phyloP scores from a whole-genome alignment of 768 basidiomycete genomes.

The Leccinum disarticulatum region DNA sequence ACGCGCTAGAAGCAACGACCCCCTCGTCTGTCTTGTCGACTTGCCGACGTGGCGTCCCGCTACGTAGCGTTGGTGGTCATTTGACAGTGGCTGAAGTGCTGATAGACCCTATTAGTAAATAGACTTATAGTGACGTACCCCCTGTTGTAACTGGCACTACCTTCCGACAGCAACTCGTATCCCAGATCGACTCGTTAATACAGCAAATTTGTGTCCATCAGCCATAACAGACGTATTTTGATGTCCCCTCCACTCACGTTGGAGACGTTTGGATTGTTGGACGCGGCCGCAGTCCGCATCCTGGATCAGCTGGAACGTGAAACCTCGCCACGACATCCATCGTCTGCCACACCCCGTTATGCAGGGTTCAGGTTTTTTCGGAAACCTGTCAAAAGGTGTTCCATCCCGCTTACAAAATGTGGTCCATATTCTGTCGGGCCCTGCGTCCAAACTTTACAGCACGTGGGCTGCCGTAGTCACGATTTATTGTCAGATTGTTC shows the following conservation, averaged over 20 bases:
- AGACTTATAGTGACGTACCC: no score
- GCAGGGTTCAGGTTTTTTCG: not conserved
- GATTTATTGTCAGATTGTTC: not conserved
- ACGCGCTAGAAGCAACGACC: not conserved
- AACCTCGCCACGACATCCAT: conserved; percentile 12
- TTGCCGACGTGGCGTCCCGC: not conserved
- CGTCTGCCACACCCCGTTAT: not conserved
- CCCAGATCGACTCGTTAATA: not conserved
- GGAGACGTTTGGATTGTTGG: conserved; percentile 4
- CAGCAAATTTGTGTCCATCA: not conserved
- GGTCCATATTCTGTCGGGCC: not conserved
- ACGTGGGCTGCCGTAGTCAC: not conserved
- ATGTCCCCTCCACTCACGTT: not conserved
- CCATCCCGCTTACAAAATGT: not conserved
- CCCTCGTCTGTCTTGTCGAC: not conserved
- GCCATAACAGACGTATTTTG: conserved; percentile 5
- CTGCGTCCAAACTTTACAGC: conserved; percentile 1
- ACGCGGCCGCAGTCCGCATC: not conserved
- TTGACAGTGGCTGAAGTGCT: not conserved
- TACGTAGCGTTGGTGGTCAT: not conserved
- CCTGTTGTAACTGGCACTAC: not conserved
- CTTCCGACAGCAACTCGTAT: not conserved
- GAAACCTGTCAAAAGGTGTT: conserved; percentile 3
- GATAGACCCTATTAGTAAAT: not conserved
- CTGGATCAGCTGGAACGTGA: conserved; percentile 11